A percentile compares a stretch with the other conserved stretches of the same genome.
These are phyloP conservation scores for Populus trichocarpa DNA, from an alignment of 441 rosid genomes.

Conservation along the genomic window DNA sequence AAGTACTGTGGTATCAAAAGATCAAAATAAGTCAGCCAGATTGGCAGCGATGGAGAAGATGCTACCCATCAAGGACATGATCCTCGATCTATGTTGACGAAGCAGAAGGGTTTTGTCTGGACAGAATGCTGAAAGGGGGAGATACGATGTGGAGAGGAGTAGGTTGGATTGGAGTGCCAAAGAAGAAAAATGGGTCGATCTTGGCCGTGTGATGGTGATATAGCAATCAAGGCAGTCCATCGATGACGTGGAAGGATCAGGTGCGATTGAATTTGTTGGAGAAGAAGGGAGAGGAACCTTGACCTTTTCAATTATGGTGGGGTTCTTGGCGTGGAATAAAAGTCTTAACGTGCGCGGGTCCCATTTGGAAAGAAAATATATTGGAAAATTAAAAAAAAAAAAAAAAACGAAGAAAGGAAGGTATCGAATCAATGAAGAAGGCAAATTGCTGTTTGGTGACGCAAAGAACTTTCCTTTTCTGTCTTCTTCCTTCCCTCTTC, in stretches of 20 bases:
- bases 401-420: neutral
- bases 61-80: too few relatives aligned
- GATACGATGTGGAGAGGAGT: neutral
- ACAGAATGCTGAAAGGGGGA: neutral
- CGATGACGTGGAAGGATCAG: conserved; percentile 11
- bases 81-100: too few relatives aligned
- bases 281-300: conserved; percentile 8
- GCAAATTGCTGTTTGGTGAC: neutral
- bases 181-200: neutral
- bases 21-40: too few relatives aligned
- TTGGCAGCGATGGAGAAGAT: too few relatives aligned
- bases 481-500: conserved; percentile 12
- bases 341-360: conserved; percentile 14
- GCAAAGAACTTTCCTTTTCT: neutral
- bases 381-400: neutral
- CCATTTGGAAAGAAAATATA: neutral
- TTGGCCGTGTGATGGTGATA: neutral
- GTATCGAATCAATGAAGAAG: neutral
- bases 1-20: too few relatives aligned
- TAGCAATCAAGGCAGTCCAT: neutral
- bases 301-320: conserved; percentile 12
- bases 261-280: neutral
- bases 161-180: neutral
- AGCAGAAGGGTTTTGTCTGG: neutral
- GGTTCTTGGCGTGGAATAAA: conserved; percentile 17